Percentiles rank a stretch among this genome's conserved stretches.
These are phyloP conservation scores for Cyberlindnera suaveolens DNA, from an alignment of 805 yeast species.

Conservation along the genomic window DNA sequence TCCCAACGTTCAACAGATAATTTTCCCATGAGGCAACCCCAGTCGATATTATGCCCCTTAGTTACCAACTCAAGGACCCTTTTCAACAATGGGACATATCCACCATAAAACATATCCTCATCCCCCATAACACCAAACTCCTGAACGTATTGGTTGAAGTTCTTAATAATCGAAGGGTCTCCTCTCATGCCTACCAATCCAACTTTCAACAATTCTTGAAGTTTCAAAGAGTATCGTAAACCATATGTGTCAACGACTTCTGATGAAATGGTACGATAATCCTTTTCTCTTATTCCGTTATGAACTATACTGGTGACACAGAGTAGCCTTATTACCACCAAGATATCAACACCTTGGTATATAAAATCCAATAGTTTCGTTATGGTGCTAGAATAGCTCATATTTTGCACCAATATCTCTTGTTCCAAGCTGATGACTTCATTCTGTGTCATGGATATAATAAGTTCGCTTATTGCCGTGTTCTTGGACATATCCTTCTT, in stretches of 20 bases:
- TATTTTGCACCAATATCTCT: conserved; percentile 52
- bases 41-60: conserved; percentile 23
- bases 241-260: conserved; percentile 66
- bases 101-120: conserved; percentile 43
- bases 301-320: conserved; percentile 56
- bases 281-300: conserved; percentile 64
- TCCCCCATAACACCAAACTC: conserved; percentile 36
- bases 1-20: too few species aligned
- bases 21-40: too few species aligned
- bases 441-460: conserved; percentile 32
- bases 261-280: conserved; percentile 46
- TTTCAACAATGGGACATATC: conserved; percentile 70
- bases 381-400: conserved; percentile 32
- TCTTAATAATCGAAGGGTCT: conserved; percentile 30
- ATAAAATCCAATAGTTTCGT: conserved; percentile 44
- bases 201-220: conserved; percentile 43
- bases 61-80: conserved; percentile 68
- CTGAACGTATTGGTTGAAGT: conserved; percentile 24
- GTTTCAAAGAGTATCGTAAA: conserved; percentile 36
- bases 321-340: conserved; percentile 43
- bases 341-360: conserved; percentile 29
- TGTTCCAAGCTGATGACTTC: conserved; percentile 58
- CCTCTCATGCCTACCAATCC: conserved; percentile 33
- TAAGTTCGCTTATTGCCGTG: conserved; percentile 67
- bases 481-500: conserved; percentile 69